phyloP scores from a whole-genome alignment of 108 stramenopile species.

The Aurantiochytrium sp. region DNA sequence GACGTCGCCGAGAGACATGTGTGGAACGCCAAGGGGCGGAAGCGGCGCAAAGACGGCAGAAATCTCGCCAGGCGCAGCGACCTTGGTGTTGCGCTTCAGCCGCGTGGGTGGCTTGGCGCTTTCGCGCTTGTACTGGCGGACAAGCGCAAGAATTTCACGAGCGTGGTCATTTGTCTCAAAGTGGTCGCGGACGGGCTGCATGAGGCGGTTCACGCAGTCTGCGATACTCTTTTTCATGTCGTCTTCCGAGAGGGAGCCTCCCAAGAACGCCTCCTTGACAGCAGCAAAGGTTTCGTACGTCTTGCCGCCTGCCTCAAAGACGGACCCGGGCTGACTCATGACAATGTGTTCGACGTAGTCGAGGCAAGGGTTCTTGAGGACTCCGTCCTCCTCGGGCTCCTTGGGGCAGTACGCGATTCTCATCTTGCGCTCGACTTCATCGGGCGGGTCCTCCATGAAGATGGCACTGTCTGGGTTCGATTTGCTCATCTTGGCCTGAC shows the following conservation, averaged over 20 bases:
- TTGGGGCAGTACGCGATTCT: constrained; percentile 77
- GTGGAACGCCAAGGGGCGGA: constrained; percentile 46
- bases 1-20: constrained; percentile 62
- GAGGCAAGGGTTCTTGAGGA: not conserved
- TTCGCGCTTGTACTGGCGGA: constrained; percentile 69
- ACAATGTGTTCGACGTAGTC: constrained; percentile 8
- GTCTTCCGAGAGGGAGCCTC: constrained; percentile 80
- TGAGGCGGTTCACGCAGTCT: constrained; percentile 68
- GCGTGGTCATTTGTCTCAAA: constrained; percentile 74
- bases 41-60: constrained; percentile 74
- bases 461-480: constrained; percentile 96
- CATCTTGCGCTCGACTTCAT: constrained; percentile 86
- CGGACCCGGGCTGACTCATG: constrained; percentile 50
- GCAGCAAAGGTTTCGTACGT: constrained; percentile 62
- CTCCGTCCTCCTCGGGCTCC: constrained; percentile 46
- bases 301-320: constrained; percentile 74
- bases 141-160: constrained; percentile 71
- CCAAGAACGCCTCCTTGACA: constrained; percentile 71
- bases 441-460: constrained; percentile 95
- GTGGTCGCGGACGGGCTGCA: constrained; percentile 93
- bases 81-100: constrained; percentile 21
- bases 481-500: constrained; percentile 99
- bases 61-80: constrained; percentile 51
- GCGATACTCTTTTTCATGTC: constrained; percentile 87
- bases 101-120: not conserved